phyloP scores from a whole-genome alignment of 2,329 filamentous ascomycete species.

The Fusarium caatingaense region DNA sequence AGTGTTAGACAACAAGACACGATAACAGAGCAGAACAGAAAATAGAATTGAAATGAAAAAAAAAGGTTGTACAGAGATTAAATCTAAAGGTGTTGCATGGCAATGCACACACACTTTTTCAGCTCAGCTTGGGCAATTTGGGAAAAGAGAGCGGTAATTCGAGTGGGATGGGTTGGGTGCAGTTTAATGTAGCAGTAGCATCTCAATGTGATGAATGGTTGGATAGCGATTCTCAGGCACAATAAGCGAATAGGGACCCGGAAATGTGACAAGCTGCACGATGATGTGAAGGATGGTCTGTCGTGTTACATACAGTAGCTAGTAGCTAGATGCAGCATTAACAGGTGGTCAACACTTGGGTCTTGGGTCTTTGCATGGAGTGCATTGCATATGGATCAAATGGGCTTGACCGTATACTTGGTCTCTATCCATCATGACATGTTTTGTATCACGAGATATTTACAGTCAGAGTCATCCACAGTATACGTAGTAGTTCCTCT shows the following conservation, averaged over 20 bases:
- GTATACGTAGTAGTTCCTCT: too few relatives aligned
- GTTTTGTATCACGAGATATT: neutral
- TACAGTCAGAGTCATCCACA: neutral
- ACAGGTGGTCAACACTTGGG: constrained; percentile 4
- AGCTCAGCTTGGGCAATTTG: constrained; percentile 5
- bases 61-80: constrained; percentile 5
- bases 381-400: constrained; percentile 21
- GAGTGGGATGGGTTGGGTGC: constrained; percentile 17
- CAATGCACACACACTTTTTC: constrained; percentile 5
- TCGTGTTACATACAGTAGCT: constrained; percentile 22
- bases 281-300: constrained; percentile 32
- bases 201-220: constrained; percentile 11
- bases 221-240: constrained; percentile 38
- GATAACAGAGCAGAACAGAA: neutral
- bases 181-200: neutral
- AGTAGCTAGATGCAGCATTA: neutral
- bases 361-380: neutral
- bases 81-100: neutral
- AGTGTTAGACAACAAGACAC: constrained; percentile 3
- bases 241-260: constrained; percentile 20
- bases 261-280: constrained; percentile 39
- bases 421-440: neutral
- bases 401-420: constrained; percentile 10
- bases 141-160: constrained; percentile 23
- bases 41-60: neutral